Conservation (phyloP, 1,139 yeast genomes). For the Pichia sp. region DNA sequence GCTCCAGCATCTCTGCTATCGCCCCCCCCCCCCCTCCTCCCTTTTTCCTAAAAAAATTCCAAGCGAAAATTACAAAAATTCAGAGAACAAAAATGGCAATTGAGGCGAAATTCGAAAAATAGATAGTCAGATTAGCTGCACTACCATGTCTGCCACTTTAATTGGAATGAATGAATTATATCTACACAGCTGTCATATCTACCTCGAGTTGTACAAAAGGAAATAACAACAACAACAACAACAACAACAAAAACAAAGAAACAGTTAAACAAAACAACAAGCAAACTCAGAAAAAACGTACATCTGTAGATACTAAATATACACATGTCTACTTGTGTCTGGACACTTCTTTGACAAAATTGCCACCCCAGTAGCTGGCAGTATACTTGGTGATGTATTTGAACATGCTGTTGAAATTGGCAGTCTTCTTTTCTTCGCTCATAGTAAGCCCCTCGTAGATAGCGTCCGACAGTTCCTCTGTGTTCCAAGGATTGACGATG, state of each 20-base stretch:
- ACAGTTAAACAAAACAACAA: too few relatives aligned
- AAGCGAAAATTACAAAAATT: not conserved
- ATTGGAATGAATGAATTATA: too few relatives aligned
- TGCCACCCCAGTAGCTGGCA: slow-evolving; percentile 95
- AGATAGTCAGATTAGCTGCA: too few relatives aligned
- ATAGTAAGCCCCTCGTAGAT: slow-evolving; percentile 83
- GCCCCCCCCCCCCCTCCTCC: not conserved
- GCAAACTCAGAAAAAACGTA: too few relatives aligned
- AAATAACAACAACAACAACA: not conserved
- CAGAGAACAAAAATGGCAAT: too few relatives aligned
- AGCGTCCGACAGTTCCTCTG: slow-evolving; percentile 85
- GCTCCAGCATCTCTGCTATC: not conserved
- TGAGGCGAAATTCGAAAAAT: not conserved
- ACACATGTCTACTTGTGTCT: not conserved
- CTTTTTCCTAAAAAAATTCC: not conserved
- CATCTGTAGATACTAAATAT: too few relatives aligned
- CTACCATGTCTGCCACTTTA: too few relatives aligned
- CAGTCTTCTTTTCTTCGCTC: slow-evolving; percentile 70
- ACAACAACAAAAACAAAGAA: not conserved
- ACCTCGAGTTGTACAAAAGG: too few relatives aligned
- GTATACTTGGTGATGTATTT: slow-evolving; percentile 88
- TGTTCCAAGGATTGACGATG: slow-evolving; percentile 97
- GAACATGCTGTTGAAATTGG: slow-evolving; percentile 79
- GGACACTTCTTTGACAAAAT: slow-evolving; percentile 78
- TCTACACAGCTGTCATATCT: not conserved